Evolutionary conservation across 306 rosid genomes (phyloP).

Genomic region (Dryas drummondii): DNA sequence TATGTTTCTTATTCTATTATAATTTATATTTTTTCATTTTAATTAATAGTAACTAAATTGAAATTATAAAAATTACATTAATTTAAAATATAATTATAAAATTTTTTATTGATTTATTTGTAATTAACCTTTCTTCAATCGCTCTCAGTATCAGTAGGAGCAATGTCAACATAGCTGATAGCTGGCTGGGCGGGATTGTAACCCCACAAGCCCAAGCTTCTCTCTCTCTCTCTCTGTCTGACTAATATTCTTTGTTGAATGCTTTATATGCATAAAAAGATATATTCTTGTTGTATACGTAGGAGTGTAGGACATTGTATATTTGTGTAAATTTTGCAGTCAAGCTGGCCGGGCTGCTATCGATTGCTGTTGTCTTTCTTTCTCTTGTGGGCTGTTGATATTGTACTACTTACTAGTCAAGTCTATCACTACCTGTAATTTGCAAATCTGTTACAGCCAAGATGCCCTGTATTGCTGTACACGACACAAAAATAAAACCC

Average conservation of each 20-base stretch:
- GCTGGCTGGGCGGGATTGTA: conserved; percentile 86
- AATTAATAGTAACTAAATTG: no score
- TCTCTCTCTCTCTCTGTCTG: conserved; percentile 16
- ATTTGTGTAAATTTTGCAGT: neutral
- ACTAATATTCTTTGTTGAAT: neutral
- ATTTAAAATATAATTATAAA: no score
- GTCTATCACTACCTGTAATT: conserved; percentile 12
- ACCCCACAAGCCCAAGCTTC: conserved; percentile 61
- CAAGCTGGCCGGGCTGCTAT: neutral
- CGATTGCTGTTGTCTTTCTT: neutral
- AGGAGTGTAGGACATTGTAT: neutral
- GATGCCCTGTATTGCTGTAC: conserved; percentile 60
- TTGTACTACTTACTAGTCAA: neutral
- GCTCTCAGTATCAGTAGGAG: conserved; percentile 40
- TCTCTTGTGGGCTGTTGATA: neutral
- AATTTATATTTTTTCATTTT: no score
- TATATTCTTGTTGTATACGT: neutral
- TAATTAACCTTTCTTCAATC: neutral
- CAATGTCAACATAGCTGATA: conserved; percentile 91
- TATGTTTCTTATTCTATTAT: no score
- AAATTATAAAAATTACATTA: no score
- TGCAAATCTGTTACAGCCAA: conserved; percentile 50
- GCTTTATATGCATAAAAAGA: neutral
- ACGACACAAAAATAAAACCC: conserved; percentile 46
- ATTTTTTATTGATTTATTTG: neutral